Base-by-base conservation (phyloP, 495 filamentous ascomycete genomes). In the Tuber calosporum region DNA sequence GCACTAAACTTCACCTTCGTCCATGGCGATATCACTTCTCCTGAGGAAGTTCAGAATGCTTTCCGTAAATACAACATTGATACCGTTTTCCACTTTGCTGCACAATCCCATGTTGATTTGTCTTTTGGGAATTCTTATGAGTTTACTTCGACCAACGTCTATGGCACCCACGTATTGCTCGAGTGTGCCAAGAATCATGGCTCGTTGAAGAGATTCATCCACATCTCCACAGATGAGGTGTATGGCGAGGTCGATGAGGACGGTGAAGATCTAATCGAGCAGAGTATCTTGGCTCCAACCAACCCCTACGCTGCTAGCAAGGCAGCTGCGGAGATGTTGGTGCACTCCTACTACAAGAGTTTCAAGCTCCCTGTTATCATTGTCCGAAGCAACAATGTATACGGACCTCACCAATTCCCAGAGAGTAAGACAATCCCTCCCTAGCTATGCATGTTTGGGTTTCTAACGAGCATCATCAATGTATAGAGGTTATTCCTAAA, bases 281-380 rank as follows among this genome's bases (percentile, higher is more conserved):
- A 84, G 37, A 87, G 86, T 75, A 82, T 79, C 38, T 85, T 89
- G 66, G 85, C 86, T 1, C 91, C 91, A 0, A 92, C 90, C 38
- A 93, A 93, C 78, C 91, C 91, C 36, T 93, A 93, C 75, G 88
- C 90, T 13, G 91, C 90, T 2, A 89, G 86, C 82, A 93, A 93
- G 81, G 91, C 91, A 0, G 90, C 91, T 1, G 90, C 90, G 26
- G 91, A 93, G 83, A 93, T 93, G 91, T 84, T 90, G 72, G 89
- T 92, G n/a, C 86, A 88, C 76, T 89, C 89, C 15, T 93, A 92
- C 81, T 85, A 86, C 77, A 91, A 90, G 82, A 89, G 86, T 80
- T 92, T 91, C 83, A 88, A 88, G 71, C 84, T 92, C 17, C 90
- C 90, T 2, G 86, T 87, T 36, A 89, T 92, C 75, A 89, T 92